Percentiles rank a stretch among this genome's conserved stretches.
Evolutionary conservation across 805 yeast species (phyloP).

Genomic region (Teunomyces funiuensis): DNA sequence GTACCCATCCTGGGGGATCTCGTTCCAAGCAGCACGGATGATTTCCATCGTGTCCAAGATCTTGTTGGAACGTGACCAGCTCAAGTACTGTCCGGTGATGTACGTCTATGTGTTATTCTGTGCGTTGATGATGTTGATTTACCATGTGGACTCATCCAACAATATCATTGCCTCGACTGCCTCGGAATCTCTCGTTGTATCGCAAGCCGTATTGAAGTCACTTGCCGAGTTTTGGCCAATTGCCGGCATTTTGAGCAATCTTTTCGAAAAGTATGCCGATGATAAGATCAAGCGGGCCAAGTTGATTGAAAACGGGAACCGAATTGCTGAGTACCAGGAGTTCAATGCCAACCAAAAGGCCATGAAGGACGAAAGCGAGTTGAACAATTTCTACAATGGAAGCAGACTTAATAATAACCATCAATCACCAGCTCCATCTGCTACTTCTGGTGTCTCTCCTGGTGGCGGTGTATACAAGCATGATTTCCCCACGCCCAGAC

Average conservation of each 20-base stretch:
- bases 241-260: conserved; percentile 34
- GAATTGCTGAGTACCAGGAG: conserved; percentile 40
- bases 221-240: conserved; percentile 39
- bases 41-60: conserved; percentile 63
- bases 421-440: conserved; percentile 18
- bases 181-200: conserved; percentile 39
- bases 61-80: conserved; percentile 47
- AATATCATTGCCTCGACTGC: conserved; percentile 43
- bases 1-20: conserved; percentile 78
- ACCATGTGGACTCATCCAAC: conserved; percentile 55
- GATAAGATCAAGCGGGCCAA: conserved; percentile 42
- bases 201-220: conserved; percentile 38
- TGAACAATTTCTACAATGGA: conserved; percentile 17
- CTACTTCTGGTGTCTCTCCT: conserved; percentile 28
- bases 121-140: conserved; percentile 69
- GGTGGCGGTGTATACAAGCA: conserved; percentile 20
- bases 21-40: conserved; percentile 79
- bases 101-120: conserved; percentile 58
- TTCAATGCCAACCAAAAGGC: conserved; percentile 24
- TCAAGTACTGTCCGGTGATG: conserved; percentile 56
- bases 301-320: conserved; percentile 38
- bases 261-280: conserved; percentile 43
- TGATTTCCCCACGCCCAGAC: conserved; percentile 14
- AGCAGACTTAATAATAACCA: neutral
- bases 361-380: conserved; percentile 17